Percentiles rank a stretch among this genome's conserved stretches.
phyloP scores from a whole-genome alignment of 75 land plant genomes.

The Sequoiadendron giganteum region DNA sequence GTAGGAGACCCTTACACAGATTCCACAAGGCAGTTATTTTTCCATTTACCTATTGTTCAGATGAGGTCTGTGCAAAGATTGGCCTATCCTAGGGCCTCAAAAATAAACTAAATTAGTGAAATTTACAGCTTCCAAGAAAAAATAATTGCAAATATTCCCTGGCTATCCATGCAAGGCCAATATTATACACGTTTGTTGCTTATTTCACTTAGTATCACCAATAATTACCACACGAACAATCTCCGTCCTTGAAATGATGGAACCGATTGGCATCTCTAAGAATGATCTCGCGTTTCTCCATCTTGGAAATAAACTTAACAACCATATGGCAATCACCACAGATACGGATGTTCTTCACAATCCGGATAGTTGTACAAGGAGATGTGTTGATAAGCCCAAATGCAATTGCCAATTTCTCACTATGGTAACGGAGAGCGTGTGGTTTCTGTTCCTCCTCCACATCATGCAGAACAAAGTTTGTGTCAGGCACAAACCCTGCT shows the following conservation, averaged over 20 bases:
- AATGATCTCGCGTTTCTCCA: constrained; percentile 50
- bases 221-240: constrained; percentile 70
- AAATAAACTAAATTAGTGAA: neutral
- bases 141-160: neutral
- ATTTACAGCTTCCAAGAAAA: neutral
- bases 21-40: no score
- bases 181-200: neutral
- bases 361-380: constrained; percentile 41
- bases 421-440: constrained; percentile 44
- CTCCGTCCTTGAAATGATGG: constrained; percentile 64
- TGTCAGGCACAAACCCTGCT: constrained; percentile 50
- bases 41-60: no score
- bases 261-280: constrained; percentile 71
- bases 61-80: neutral
- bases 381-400: constrained; percentile 54
- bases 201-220: constrained; percentile 32
- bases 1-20: no score
- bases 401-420: constrained; percentile 77
- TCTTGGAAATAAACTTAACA: constrained; percentile 46
- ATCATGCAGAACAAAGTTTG: constrained; percentile 41
- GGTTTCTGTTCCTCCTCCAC: constrained; percentile 49
- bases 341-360: constrained; percentile 63
- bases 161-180: neutral
- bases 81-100: neutral
- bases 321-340: constrained; percentile 67